phyloP scores from a whole-genome alignment of 192 early-diverging fungal species.

The Cetraspora pellucida region DNA sequence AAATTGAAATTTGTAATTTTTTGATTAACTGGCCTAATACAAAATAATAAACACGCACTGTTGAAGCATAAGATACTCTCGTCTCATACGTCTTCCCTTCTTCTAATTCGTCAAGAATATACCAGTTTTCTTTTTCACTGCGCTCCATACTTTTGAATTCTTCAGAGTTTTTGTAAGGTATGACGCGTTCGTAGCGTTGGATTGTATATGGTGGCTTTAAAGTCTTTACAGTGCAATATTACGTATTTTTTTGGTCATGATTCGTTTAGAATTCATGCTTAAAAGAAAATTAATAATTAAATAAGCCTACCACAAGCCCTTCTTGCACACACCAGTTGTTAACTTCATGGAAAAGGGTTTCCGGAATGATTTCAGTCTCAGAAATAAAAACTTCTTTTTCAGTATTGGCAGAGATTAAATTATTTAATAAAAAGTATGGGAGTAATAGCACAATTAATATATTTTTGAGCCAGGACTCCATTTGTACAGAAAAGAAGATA shows the following conservation, averaged over 20 bases:
- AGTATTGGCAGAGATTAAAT: constrained; percentile 10
- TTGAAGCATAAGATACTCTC: constrained; percentile 45
- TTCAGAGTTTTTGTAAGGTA: constrained; percentile 3
- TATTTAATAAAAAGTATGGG: neutral
- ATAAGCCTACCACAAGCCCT: neutral
- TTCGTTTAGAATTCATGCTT: too few species aligned
- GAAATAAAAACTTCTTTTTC: constrained; percentile 30
- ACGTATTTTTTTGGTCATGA: too few species aligned
- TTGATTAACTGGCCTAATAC: neutral
- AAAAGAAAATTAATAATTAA: neutral
- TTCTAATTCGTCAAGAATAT: constrained; percentile 41
- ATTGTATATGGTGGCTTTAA: constrained; percentile 25
- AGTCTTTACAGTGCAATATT: constrained; percentile 13
- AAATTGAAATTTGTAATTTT: neutral
- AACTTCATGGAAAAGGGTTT: neutral
- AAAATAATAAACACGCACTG: constrained; percentile 30
- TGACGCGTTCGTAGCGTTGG: constrained; percentile 1
- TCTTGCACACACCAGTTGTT: neutral
- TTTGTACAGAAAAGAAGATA: neutral
- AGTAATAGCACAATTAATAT: neutral
- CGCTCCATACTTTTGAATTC: neutral
- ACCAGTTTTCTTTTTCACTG: constrained; percentile 39
- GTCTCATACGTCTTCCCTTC: constrained; percentile 41
- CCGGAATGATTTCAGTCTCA: neutral
- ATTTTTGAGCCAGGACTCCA: neutral